phyloP scores from a whole-genome alignment of 345 rosid species.

The Eucalyptus camaldulensis region DNA sequence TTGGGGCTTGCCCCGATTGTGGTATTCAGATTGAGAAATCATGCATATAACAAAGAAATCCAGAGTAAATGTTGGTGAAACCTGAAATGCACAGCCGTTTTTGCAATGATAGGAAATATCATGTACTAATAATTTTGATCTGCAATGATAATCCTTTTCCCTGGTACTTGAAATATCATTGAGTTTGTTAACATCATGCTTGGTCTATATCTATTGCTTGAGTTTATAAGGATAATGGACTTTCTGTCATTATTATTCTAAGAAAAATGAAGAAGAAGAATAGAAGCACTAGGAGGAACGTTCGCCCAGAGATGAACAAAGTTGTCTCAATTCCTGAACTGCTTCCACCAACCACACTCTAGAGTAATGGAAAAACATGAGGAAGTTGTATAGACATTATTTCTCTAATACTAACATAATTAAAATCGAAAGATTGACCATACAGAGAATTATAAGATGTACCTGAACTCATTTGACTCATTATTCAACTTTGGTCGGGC shows the following conservation, averaged over 20 bases:
- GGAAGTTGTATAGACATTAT: neutral
- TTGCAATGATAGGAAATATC: neutral
- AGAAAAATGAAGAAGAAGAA: neutral
- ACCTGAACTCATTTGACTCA: conserved; percentile 80
- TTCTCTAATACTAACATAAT: neutral
- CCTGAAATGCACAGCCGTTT: neutral
- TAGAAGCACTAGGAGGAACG: neutral
- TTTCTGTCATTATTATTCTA: neutral
- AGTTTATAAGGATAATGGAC: neutral
- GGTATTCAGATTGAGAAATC: neutral
- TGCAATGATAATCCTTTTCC: neutral
- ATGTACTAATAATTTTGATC: neutral
- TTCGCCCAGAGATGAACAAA: neutral
- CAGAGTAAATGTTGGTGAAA: neutral
- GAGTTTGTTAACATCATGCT: neutral
- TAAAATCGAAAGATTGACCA: neutral
- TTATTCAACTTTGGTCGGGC: conserved; percentile 52
- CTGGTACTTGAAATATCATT: neutral
- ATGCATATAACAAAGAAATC: neutral
- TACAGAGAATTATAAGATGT: neutral
- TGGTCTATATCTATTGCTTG: neutral
- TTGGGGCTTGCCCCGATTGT: neutral
- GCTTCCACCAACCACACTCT: neutral
- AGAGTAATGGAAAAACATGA: neutral
- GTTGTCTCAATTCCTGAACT: neutral